These are phyloP conservation scores for Beauveria brongniartii DNA, from an alignment of 2,329 filamentous ascomycete genomes.

Conservation along the genomic window DNA sequence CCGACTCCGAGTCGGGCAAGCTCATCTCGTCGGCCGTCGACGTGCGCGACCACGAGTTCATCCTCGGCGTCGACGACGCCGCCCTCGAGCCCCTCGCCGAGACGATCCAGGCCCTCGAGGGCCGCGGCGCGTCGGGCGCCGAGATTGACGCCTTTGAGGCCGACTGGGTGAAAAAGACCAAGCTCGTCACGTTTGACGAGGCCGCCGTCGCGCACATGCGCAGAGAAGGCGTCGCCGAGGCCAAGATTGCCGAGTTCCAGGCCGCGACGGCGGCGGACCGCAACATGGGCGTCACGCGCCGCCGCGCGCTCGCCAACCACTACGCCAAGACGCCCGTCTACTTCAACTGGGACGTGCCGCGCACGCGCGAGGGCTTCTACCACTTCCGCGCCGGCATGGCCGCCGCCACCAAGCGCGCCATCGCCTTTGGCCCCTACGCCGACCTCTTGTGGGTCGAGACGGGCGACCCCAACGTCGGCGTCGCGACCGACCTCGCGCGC, in stretches of 20 bases:
- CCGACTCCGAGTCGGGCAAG: conserved; percentile 89
- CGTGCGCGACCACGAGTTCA: conserved; percentile 92
- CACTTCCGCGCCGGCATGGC: conserved; percentile 78
- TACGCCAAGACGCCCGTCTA: conserved; percentile 45
- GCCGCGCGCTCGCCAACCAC: conserved; percentile 62
- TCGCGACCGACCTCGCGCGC: conserved; percentile 66
- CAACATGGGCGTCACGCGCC: conserved; percentile 69
- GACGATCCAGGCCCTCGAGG: conserved; percentile 83
- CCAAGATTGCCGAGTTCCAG: conserved; percentile 61
- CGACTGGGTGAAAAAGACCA: conserved; percentile 78
- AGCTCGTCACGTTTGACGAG: conserved; percentile 86
- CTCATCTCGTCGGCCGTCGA: conserved; percentile 87
- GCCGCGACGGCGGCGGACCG: conserved; percentile 52
- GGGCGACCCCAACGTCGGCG: conserved; percentile 73
- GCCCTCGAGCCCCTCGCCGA: conserved; percentile 77
- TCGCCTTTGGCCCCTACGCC: conserved; percentile 84
- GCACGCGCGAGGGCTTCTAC: conserved; percentile 90
- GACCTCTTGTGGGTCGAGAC: conserved; percentile 98
- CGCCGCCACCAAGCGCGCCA: conserved; percentile 85
- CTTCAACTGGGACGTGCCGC: conserved; percentile 49
- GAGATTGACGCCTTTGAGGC: conserved; percentile 86
- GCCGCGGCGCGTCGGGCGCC: conserved; percentile 62
- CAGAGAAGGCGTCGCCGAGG: conserved; percentile 53
- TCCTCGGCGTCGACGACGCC: conserved; percentile 72
- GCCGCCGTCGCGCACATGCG: conserved; percentile 70